These are phyloP conservation scores for Magnolia officinalis DNA, from an alignment of 164 flowering plant genomes.

Conservation along the genomic window DNA sequence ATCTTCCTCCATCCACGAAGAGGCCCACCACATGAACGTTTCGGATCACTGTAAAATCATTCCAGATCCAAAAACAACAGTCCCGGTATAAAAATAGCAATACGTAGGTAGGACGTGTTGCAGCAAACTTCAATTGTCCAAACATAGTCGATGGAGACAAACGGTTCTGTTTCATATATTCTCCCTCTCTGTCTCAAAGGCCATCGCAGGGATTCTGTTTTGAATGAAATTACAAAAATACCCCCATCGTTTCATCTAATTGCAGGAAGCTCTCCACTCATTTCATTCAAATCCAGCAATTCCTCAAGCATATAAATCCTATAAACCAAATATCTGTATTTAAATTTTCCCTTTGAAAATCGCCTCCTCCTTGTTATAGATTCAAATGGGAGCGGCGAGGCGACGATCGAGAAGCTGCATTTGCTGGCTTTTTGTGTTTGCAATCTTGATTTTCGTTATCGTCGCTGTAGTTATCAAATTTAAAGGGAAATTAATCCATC, in stretches of 20 bases:
- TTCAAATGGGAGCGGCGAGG: conserved; percentile 43
- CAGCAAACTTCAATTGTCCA: too few relatives aligned
- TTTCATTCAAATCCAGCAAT: background rate
- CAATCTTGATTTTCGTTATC: conserved; percentile 41
- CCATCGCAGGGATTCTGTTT: too few relatives aligned
- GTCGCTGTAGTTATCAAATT: conserved; percentile 38
- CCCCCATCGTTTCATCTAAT: background rate
- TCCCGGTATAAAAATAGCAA: too few relatives aligned
- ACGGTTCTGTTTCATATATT: too few relatives aligned
- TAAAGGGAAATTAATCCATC: conserved; percentile 25
- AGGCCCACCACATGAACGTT: too few relatives aligned
- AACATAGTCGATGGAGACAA: too few relatives aligned
- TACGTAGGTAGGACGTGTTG: too few relatives aligned
- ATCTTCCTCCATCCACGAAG: too few relatives aligned
- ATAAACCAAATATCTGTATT: background rate
- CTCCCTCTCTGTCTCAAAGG: too few relatives aligned
- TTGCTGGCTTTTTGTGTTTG: conserved; percentile 52
- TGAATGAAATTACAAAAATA: background rate
- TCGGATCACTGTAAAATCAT: too few relatives aligned
- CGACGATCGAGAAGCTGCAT: conserved; percentile 36
- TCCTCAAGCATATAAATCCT: background rate
- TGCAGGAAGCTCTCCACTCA: background rate
- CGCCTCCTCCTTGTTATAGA: background rate
- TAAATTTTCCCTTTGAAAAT: too few relatives aligned
- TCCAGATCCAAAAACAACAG: too few relatives aligned